Base-by-base conservation (phyloP, 1,284 basidiomycete species). In the Microbotryum scabiosae region DNA sequence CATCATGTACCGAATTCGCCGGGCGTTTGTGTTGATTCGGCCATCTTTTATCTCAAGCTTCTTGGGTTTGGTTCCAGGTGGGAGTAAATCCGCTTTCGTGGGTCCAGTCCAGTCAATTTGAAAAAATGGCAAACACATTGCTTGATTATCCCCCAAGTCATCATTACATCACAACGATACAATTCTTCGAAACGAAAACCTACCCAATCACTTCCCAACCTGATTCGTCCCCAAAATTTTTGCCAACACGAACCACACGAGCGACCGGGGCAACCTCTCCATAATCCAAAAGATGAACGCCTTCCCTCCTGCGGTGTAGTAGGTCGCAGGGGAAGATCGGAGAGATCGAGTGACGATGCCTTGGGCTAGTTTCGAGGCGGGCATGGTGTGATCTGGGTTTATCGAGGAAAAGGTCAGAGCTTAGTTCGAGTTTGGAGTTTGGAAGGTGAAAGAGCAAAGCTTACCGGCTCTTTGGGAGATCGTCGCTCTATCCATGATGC, bases 241-340 rank as follows among this genome's bases (percentile, higher is more conserved):
- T 1, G 49, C 28, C 25, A 68, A 36, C 14, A 62, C 4, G 23
- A 36, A 50, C 64, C 62, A 66, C 1, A 62, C 62, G 4, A 62
- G 5, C 12, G 30, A 47, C 3, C 62, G 44, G 0, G 67, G 67
- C 2, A 68, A 44, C 28, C 67, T 49, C 23, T 66, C 64, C 16
- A 68, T 30, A 12, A 68, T 12, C 60, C 58, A 68, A 32, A 68
- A 62, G 16, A 59, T 18, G n/a, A 41, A 57, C 3, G 60, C 47
- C 21, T 61, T 61, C 0, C 64, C 64, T n/a, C 67, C 67, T 0
- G 59, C 62, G 2, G 64, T 56, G 51, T 50, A 68, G 54, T 61
- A 68, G 1, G 46, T 41, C 4, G 60, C 45, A 0, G 67, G 67
- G 2, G 14, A 20, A 0, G 51, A 21, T 12, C 57, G 44, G 7